Evolutionary conservation across 129 eudicot species (phyloP).

Genomic region (Deinandra increscens): DNA sequence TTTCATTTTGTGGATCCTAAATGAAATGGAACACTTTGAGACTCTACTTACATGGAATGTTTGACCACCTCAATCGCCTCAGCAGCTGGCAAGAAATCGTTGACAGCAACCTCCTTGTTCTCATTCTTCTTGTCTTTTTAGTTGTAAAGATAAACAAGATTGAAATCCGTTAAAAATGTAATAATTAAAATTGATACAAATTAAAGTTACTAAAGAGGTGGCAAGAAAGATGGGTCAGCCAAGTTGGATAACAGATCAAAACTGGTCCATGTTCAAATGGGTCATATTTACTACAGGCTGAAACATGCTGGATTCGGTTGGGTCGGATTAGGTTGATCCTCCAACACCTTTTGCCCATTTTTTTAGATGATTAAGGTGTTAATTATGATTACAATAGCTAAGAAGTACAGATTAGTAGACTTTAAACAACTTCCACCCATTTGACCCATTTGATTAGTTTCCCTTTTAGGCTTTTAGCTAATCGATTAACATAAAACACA

Average conservation of each 20-base stretch:
- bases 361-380: not conserved
- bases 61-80: slow-evolving; percentile 77
- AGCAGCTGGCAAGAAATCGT: slow-evolving; percentile 79
- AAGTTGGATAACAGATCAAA: not conserved
- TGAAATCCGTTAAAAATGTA: not conserved
- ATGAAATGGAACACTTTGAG: slow-evolving; percentile 7
- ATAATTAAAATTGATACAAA: not conserved
- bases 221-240: not conserved
- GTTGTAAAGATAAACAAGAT: slow-evolving; percentile 29
- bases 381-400: not conserved
- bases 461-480: not conserved
- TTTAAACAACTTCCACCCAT: not conserved
- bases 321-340: not conserved
- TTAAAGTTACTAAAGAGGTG: not conserved
- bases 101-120: slow-evolving; percentile 95
- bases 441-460: not conserved
- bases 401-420: slow-evolving; percentile 4
- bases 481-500: not conserved
- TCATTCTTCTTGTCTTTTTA: slow-evolving; percentile 88
- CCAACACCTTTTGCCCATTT: not conserved
- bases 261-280: not conserved
- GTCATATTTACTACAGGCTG: not conserved
- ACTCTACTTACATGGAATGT: slow-evolving; percentile 74
- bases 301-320: not conserved
- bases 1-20: not conserved